These are phyloP conservation scores for Punctularia strigosozonata DNA, from an alignment of 768 basidiomycete genomes.

Conservation along the genomic window DNA sequence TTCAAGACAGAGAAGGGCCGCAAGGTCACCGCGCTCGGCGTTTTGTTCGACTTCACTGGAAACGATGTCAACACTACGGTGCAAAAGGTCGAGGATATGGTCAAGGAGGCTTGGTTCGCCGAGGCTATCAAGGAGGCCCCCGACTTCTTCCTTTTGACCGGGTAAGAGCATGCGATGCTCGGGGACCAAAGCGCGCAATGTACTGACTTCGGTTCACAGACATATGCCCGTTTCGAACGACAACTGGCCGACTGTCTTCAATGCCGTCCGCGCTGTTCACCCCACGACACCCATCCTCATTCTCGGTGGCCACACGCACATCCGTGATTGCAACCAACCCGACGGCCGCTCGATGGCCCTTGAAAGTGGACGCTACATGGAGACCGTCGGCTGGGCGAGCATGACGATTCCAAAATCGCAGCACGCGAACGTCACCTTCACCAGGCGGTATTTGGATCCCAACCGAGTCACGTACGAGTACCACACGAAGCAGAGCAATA, in stretches of 20 bases:
- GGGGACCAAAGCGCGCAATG: neutral
- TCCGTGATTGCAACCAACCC: conserved; percentile 66
- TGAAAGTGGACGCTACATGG: conserved; percentile 86
- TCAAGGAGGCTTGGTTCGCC: conserved; percentile 72
- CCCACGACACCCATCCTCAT: conserved; percentile 70
- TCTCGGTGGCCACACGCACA: conserved; percentile 74
- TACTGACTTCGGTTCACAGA: conserved; percentile 22
- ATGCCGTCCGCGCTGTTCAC: conserved; percentile 64
- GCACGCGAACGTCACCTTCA: conserved; percentile 42
- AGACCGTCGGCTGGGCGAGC: conserved; percentile 60
- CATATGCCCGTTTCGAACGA: conserved; percentile 76
- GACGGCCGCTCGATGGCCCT: conserved; percentile 71
- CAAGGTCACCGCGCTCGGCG: conserved; percentile 68
- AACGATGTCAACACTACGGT: conserved; percentile 66
- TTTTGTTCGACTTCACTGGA: conserved; percentile 65
- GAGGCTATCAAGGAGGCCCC: conserved; percentile 74
- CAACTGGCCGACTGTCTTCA: conserved; percentile 62
- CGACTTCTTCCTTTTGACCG: conserved; percentile 68
- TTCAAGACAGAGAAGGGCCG: conserved; percentile 71
- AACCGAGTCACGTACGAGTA: conserved; percentile 74
- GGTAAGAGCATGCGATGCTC: conserved; percentile 26
- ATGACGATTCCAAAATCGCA: conserved; percentile 28
- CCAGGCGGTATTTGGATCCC: conserved; percentile 66
- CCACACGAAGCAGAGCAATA: conserved; percentile 43
- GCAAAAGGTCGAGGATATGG: conserved; percentile 62